Percentiles rank a stretch among this genome's conserved stretches.
Evolutionary conservation across 768 basidiomycete species (phyloP).

Genomic region (Floccularia luteovirens): DNA sequence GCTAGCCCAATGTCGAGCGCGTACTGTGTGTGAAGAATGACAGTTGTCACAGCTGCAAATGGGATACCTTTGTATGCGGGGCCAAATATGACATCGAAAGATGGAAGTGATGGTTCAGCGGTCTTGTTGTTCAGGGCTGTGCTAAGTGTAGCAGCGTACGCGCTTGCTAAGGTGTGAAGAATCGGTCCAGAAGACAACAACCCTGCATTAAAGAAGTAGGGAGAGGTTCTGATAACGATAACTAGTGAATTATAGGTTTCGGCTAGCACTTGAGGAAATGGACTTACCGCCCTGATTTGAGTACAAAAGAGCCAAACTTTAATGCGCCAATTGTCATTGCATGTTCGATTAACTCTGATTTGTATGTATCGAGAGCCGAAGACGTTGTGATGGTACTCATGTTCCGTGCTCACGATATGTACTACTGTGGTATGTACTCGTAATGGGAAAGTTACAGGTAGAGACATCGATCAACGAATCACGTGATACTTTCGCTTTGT

Average conservation of each 20-base stretch:
- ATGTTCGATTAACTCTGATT: slow-evolving; percentile 60
- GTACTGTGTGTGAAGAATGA: slow-evolving; percentile 64
- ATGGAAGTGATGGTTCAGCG: slow-evolving; percentile 21
- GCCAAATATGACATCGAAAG: slow-evolving; percentile 85
- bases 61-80: slow-evolving; percentile 98
- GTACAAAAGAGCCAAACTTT: slow-evolving; percentile 85
- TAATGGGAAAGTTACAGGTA: no score
- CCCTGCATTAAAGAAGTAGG: slow-evolving; percentile 97
- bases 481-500: no score
- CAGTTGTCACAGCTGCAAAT: slow-evolving; percentile 78
- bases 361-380: slow-evolving; percentile 35
- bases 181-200: slow-evolving; percentile 80
- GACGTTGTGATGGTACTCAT: slow-evolving; percentile 20
- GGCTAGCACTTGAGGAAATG: slow-evolving; percentile 2
- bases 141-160: slow-evolving; percentile 79
- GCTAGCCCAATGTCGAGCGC: slow-evolving; percentile 66
- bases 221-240: slow-evolving; percentile 54
- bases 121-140: slow-evolving; percentile 31
- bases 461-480: no score
- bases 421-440: no score
- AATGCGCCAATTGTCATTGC: slow-evolving; percentile 66
- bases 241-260: slow-evolving; percentile 1
- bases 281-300: slow-evolving; percentile 90
- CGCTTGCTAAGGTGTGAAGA: slow-evolving; percentile 65
- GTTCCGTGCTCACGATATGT: no score